Conservation (phyloP, 768 basidiomycete species). For the Lactarius pseudohatsudake region DNA sequence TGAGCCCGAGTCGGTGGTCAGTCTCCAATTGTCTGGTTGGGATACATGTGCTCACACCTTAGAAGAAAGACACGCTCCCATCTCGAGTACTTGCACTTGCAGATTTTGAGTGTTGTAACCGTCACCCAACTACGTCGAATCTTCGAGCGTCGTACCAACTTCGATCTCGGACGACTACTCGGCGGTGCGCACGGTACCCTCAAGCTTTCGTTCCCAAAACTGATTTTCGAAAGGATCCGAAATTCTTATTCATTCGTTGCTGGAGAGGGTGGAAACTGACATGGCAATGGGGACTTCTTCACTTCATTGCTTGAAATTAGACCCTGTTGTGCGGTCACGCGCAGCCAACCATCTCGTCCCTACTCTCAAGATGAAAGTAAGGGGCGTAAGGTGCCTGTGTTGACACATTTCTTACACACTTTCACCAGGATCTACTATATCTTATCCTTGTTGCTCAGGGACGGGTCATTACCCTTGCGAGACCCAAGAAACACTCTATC, state of each 20-base stretch:
- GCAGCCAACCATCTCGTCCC: conserved; percentile 84
- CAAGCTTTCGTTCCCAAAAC: not conserved
- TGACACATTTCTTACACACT: not conserved
- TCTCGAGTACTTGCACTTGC: conserved; percentile 92
- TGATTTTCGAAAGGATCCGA: conserved; percentile 62
- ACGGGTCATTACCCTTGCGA: conserved; percentile 79
- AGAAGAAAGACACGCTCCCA: conserved; percentile 87
- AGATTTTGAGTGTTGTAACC: conserved; percentile 89
- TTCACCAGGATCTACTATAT: conserved; percentile 80
- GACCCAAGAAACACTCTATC: conserved; percentile 92
- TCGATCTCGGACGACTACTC: conserved; percentile 77
- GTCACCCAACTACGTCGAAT: conserved; percentile 79
- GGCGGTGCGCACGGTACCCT: conserved; percentile 41
- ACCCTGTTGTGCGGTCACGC: conserved; percentile 63
- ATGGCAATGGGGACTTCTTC: conserved; percentile 81
- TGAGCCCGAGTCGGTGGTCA: conserved; percentile 93
- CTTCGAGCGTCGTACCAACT: conserved; percentile 88
- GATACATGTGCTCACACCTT: conserved; percentile 38
- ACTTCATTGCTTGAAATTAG: conserved; percentile 76
- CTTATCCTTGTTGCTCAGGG: conserved; percentile 79
- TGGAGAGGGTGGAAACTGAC: conserved; percentile 71
- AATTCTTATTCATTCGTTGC: conserved; percentile 69
- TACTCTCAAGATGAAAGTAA: conserved; percentile 74
- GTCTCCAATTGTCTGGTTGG: conserved; percentile 35
- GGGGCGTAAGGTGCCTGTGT: conserved; percentile 18